These are phyloP conservation scores for Russula dissimulans DNA, from an alignment of 768 basidiomycete genomes.

Conservation along the genomic window DNA sequence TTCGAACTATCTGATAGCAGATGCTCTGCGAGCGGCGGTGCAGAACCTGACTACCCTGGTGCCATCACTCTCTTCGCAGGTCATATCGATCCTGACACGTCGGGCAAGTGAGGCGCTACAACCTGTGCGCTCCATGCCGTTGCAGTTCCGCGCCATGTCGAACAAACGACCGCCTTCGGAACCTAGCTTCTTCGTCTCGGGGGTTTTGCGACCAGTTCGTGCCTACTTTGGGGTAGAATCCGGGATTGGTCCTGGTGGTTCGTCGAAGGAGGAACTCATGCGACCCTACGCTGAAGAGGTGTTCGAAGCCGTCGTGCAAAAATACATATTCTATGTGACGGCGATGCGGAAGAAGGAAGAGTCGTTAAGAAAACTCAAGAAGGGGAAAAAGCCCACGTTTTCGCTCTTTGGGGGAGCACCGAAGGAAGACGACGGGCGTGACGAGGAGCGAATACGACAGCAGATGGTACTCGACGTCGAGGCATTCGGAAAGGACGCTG, in stretches of 20 bases:
- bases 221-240: constrained; percentile 58
- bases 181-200: constrained; percentile 78
- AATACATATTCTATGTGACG: constrained; percentile 63
- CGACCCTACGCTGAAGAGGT: constrained; percentile 47
- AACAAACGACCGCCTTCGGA: constrained; percentile 62
- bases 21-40: constrained; percentile 47
- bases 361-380: constrained; percentile 76
- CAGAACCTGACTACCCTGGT: constrained; percentile 40
- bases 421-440: constrained; percentile 61
- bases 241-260: constrained; percentile 48
- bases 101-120: constrained; percentile 82
- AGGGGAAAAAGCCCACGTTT: constrained; percentile 70
- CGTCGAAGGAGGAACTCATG: constrained; percentile 47
- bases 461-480: constrained; percentile 87
- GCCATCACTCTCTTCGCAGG: constrained; percentile 51
- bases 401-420: constrained; percentile 63
- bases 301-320: constrained; percentile 62
- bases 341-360: constrained; percentile 92
- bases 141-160: constrained; percentile 82
- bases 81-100: constrained; percentile 60
- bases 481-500: constrained; percentile 72
- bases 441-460: constrained; percentile 79
- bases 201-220: constrained; percentile 73
- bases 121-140: constrained; percentile 79
- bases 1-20: constrained; percentile 27